These are phyloP conservation scores for Jaltomata sinuosa DNA, from an alignment of 257 asterid genomes.

Conservation along the genomic window DNA sequence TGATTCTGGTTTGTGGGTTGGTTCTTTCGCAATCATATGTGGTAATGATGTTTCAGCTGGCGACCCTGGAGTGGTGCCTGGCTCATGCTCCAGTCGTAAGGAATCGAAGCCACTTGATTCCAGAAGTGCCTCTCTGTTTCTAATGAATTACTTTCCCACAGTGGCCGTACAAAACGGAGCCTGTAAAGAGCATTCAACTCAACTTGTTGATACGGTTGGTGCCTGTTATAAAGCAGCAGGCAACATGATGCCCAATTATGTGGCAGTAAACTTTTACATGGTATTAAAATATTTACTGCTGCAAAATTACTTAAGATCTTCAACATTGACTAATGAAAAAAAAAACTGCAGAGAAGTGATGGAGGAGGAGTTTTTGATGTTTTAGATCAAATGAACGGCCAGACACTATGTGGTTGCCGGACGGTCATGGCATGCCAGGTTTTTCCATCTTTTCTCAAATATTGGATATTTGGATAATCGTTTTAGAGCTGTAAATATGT, in stretches of 20 bases:
- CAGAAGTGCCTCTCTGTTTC: slow-evolving; percentile 59
- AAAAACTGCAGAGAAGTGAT: slow-evolving; percentile 77
- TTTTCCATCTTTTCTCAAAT: background rate
- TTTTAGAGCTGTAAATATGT: background rate
- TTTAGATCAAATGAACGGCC: slow-evolving; percentile 87
- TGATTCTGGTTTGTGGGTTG: slow-evolving; percentile 11
- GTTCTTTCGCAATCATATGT: slow-evolving; percentile 9
- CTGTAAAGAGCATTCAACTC: slow-evolving; percentile 84
- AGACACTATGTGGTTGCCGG: slow-evolving; percentile 73
- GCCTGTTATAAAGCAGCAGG: slow-evolving; percentile 87
- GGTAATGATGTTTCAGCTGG: slow-evolving; percentile 59
- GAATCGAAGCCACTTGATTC: slow-evolving; percentile 87
- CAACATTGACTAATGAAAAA: background rate
- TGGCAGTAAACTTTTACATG: slow-evolving; percentile 98
- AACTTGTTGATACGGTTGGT: slow-evolving; percentile 53
- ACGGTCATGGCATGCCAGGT: slow-evolving; percentile 87
- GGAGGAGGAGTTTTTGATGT: slow-evolving; percentile 92
- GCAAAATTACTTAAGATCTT: background rate
- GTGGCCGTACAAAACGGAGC: slow-evolving; percentile 84
- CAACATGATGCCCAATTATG: slow-evolving; percentile 69
- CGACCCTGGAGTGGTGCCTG: slow-evolving; percentile 72
- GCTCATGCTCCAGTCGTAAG: slow-evolving; percentile 79
- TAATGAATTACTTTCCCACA: slow-evolving; percentile 84
- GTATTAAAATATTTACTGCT: slow-evolving; percentile 23
- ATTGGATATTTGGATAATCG: background rate